Evolutionary conservation across 305 asterid genomes (phyloP).

Genomic region (Rubia balearica): DNA sequence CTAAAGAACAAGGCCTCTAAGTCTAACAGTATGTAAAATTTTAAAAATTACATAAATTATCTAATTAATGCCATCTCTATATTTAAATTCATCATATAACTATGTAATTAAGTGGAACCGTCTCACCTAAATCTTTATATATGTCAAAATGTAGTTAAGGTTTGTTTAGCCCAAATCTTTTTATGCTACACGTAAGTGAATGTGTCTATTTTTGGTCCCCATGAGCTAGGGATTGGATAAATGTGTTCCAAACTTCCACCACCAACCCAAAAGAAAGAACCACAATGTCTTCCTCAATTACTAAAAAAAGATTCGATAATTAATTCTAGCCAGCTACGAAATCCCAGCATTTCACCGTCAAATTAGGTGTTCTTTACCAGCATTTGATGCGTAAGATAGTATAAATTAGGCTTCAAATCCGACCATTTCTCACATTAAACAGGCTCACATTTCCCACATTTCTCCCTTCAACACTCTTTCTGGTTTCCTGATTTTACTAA

Average conservation of each 20-base stretch:
- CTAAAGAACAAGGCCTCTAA: too few relatives aligned
- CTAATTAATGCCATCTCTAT: too few relatives aligned
- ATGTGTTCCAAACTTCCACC: neutral
- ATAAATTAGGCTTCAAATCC: neutral
- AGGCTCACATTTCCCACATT: conserved; percentile 13
- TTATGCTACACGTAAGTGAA: too few relatives aligned
- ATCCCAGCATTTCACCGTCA: neutral
- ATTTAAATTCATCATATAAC: too few relatives aligned
- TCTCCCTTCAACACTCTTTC: conserved; percentile 6
- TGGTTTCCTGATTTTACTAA: conserved; percentile 2
- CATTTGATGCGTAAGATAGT: conserved; percentile 3
- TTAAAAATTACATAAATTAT: too few relatives aligned
- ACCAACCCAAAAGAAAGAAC: neutral
- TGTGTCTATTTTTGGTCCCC: too few relatives aligned
- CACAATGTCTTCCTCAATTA: neutral
- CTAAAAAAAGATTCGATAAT: neutral
- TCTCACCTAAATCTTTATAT: too few relatives aligned
- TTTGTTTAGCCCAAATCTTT: too few relatives aligned
- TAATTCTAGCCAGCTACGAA: neutral
- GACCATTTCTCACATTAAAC: neutral
- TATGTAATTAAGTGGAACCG: too few relatives aligned
- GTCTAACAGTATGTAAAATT: too few relatives aligned
- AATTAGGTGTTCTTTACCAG: neutral
- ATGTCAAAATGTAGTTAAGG: too few relatives aligned
- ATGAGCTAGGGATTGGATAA: too few relatives aligned